Conservation (phyloP, 768 basidiomycete genomes). For the Xerocomellus dryophilus region DNA sequence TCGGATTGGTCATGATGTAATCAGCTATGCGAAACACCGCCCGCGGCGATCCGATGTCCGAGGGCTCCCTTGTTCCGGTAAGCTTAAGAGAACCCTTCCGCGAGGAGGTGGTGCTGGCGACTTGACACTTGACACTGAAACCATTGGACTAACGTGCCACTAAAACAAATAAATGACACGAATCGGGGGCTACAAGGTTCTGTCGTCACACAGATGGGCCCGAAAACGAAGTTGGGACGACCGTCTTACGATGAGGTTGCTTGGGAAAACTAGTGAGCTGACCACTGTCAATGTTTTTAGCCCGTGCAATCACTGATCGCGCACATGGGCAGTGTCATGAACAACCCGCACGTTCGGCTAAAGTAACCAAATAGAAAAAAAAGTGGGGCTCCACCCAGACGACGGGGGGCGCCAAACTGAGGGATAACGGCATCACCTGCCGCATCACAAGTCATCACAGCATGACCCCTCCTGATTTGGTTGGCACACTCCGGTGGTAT, state of each 20-base stretch:
- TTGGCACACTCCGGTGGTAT: conserved; percentile 12
- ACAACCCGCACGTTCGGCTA: no score
- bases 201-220: neutral
- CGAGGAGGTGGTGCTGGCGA: neutral
- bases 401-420: neutral
- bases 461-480: neutral
- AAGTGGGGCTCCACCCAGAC: conserved; percentile 8
- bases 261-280: neutral
- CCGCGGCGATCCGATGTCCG: neutral
- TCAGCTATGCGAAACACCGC: neutral
- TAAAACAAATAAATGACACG: neutral
- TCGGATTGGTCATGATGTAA: neutral
- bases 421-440: conserved; percentile 15
- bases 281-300: neutral
- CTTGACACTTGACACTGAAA: neutral
- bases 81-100: neutral
- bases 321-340: no score
- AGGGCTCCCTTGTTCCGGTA: neutral
- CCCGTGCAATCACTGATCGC: neutral
- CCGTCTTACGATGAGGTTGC: neutral
- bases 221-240: neutral
- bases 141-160: neutral
- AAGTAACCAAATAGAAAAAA: neutral
- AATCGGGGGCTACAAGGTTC: neutral
- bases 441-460: no score